A percentile compares a stretch with the other conserved stretches of the same genome.
These are phyloP conservation scores for Penicillium soppii DNA, from an alignment of 495 filamentous ascomycete species.

Conservation along the genomic window DNA sequence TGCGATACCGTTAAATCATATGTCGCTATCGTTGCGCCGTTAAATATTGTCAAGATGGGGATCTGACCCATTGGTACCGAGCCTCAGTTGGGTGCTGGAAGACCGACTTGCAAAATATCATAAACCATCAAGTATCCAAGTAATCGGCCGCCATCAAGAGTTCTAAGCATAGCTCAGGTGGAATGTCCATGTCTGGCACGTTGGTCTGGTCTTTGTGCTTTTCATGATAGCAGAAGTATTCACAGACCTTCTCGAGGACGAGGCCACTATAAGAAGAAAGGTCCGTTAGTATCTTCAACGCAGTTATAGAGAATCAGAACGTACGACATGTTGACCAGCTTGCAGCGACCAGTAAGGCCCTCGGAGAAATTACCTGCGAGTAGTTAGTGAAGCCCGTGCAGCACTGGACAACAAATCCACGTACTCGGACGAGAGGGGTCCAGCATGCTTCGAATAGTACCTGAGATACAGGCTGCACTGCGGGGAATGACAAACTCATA, in stretches of 20 bases:
- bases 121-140: conserved; percentile 48
- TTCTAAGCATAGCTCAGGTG: conserved; percentile 73
- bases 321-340: conserved; percentile 72
- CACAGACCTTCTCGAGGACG: conserved; percentile 85
- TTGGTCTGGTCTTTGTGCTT: conserved; percentile 73
- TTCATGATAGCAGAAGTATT: conserved; percentile 89
- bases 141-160: conserved; percentile 82
- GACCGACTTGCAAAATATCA: not conserved
- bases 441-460: conserved; percentile 81
- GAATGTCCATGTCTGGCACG: conserved; percentile 88
- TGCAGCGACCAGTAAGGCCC: conserved; percentile 61
- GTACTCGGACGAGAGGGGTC: conserved; percentile 73
- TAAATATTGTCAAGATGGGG: conserved; percentile 6
- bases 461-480: conserved; percentile 70
- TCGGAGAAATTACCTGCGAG: conserved; percentile 68
- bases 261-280: conserved; percentile 54
- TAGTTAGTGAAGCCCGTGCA: conserved; percentile 4
- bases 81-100: not conserved
- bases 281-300: not conserved
- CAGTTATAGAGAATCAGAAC: conserved; percentile 17
- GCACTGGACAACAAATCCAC: conserved; percentile 18
- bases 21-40: conserved; percentile 19
- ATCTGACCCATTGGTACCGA: not conserved
- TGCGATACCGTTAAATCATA: not conserved
- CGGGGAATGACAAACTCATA: conserved; percentile 86